These are phyloP conservation scores for Pezicula carpinea DNA, from an alignment of 2,329 filamentous ascomycete genomes.

Conservation along the genomic window DNA sequence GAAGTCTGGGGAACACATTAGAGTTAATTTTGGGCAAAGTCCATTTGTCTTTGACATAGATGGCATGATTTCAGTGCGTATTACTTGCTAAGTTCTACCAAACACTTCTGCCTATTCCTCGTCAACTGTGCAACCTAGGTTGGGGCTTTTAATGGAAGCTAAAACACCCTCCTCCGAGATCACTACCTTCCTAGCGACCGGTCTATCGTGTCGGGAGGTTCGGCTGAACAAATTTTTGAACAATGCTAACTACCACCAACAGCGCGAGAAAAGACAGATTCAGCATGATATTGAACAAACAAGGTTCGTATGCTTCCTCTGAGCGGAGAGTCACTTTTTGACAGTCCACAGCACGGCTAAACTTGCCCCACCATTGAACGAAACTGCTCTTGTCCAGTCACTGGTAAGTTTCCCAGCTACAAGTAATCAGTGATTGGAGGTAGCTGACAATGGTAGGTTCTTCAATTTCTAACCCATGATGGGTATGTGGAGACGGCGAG, in stretches of 20 bases:
- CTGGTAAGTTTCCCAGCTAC: conserved; percentile 46
- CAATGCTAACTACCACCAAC: conserved; percentile 4
- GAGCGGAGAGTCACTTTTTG: too few relatives aligned
- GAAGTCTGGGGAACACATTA: conserved; percentile 56
- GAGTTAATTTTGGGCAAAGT: conserved; percentile 63
- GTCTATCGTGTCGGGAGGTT: too few relatives aligned
- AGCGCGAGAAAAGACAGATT: conserved; percentile 25
- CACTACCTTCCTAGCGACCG: too few relatives aligned
- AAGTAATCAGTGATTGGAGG: neutral
- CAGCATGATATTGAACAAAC: conserved; percentile 47
- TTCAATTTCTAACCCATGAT: conserved; percentile 90
- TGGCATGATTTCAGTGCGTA: conserved; percentile 68
- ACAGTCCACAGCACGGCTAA: conserved; percentile 31
- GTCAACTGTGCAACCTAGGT: too few relatives aligned
- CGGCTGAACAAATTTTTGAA: too few relatives aligned
- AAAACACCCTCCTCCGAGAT: too few relatives aligned
- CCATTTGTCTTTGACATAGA: conserved; percentile 93
- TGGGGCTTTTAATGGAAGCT: too few relatives aligned
- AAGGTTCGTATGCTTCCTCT: conserved; percentile 26
- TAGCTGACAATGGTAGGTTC: conserved; percentile 37
- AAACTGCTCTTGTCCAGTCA: conserved; percentile 76
- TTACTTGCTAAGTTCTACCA: conserved; percentile 4
- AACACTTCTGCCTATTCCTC: conserved; percentile 1
- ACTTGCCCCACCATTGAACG: conserved; percentile 57
- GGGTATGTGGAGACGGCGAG: conserved; percentile 91